Conservation (phyloP, 495 filamentous ascomycete genomes). For the Xylaria cubensis region DNA sequence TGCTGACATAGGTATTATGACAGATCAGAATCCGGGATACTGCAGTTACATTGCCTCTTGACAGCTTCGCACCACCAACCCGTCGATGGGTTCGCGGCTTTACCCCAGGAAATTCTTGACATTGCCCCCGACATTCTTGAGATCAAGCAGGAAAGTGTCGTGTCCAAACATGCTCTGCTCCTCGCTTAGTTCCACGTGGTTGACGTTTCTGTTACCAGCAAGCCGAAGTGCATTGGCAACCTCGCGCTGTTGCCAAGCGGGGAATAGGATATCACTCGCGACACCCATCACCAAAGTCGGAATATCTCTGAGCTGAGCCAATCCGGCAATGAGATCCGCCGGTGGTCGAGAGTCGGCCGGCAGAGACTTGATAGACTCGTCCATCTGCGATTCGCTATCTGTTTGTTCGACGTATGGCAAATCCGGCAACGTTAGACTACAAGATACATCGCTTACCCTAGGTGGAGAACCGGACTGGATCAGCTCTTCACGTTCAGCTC, state of each 20-base stretch:
- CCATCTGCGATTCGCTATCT: slow-evolving; percentile 53
- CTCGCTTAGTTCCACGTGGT: slow-evolving; percentile 89
- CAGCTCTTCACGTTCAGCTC: slow-evolving; percentile 43
- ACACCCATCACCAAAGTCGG: slow-evolving; percentile 90
- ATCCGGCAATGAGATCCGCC: slow-evolving; percentile 77
- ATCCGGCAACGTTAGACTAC: slow-evolving; percentile 85
- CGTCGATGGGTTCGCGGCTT: not conserved
- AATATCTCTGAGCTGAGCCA: slow-evolving; percentile 73
- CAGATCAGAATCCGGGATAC: not conserved
- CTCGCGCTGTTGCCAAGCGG: slow-evolving; percentile 97
- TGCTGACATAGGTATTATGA: not conserved
- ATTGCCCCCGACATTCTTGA: slow-evolving; percentile 87
- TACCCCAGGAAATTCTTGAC: slow-evolving; percentile 78
- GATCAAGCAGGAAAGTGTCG: slow-evolving; percentile 93
- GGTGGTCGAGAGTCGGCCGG: slow-evolving; percentile 58
- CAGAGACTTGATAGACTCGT: slow-evolving; percentile 32
- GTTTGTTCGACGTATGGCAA: slow-evolving; percentile 79
- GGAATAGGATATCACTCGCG: slow-evolving; percentile 95
- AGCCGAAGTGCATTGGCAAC: slow-evolving; percentile 82
- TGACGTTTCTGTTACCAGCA: slow-evolving; percentile 77
- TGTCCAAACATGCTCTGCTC: slow-evolving; percentile 93
- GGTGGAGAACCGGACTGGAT: slow-evolving; percentile 38
- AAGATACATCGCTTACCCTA: slow-evolving; percentile 54
- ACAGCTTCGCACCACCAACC: not conserved
- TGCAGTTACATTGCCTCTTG: not conserved